These are phyloP conservation scores for Jamesozyma lodderae DNA, from an alignment of 805 yeast genomes.

Conservation along the genomic window DNA sequence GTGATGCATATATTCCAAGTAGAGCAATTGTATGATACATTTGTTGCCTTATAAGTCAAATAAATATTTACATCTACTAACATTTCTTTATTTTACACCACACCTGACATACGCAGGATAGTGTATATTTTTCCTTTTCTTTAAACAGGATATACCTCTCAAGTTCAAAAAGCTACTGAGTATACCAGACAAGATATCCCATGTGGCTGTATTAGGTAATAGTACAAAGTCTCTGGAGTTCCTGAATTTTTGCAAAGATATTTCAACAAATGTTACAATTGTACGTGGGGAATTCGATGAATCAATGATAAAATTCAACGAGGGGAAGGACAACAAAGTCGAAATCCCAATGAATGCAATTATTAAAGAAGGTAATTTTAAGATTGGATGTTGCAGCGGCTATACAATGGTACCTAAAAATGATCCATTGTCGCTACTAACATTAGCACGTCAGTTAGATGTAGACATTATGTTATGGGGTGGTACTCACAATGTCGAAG, in stretches of 20 bases:
- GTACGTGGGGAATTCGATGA: conserved; percentile 81
- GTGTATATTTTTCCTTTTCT: too few species aligned
- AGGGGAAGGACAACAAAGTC: conserved; percentile 9
- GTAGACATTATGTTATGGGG: conserved; percentile 91
- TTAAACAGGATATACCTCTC: conserved; percentile 35
- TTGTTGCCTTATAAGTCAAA: not conserved
- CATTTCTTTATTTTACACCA: conserved; percentile 1
- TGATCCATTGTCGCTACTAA: conserved; percentile 76
- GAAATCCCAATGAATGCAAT: conserved; percentile 53
- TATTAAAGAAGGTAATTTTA: conserved; percentile 58
- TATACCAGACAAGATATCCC: conserved; percentile 77
- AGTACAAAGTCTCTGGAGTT: conserved; percentile 60
- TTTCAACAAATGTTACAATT: conserved; percentile 64
- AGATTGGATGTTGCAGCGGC: conserved; percentile 81
- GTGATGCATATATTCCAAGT: conserved; percentile 86
- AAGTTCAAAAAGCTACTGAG: conserved; percentile 60
- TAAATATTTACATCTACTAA: conserved; percentile 3
- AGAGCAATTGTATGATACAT: conserved; percentile 50
- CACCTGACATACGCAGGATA: too few species aligned
- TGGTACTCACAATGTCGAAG: conserved; percentile 87
- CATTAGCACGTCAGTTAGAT: conserved; percentile 81
- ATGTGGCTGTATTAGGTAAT: conserved; percentile 81
- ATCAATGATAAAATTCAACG: conserved; percentile 9
- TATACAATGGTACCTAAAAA: conserved; percentile 73
- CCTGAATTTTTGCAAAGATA: conserved; percentile 48